Base-by-base conservation (phyloP, 2,329 filamentous ascomycete genomes). In the Colletotrichum lupini region DNA sequence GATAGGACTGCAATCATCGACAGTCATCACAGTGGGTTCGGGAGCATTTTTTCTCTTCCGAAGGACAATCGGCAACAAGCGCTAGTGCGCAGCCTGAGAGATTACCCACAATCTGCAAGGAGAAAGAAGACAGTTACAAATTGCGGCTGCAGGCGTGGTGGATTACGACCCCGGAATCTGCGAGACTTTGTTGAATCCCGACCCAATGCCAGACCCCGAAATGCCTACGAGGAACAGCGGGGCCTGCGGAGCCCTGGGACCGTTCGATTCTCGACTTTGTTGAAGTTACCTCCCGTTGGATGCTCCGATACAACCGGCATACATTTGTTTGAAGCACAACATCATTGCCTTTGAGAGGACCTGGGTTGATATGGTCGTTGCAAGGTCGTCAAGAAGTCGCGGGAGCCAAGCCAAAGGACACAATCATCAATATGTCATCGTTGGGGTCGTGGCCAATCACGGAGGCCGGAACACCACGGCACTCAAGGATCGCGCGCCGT, bases 361-460 rank as follows among this genome's bases (percentile, higher is more conserved):
- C 8, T 9, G 11, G 4, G 14, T 2, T 24, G 28, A 28, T 26
- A 8, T 3, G 37, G 37, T 42, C 37, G 37, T 42, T 42, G n/a
- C 16, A 19, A 57, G 53, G 37, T 66, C 24, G 60, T 49, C 24
- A 24, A 14, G 22, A 57, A 56, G 32, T 26, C 49, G 32, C 22
- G 28, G 56, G 52, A 61, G 71, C 71, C 71, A 73, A 73, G 67
- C 22, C 46, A 24, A 35, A 55, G 56, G n/a, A 11, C 56, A 32
- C 49, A 61, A 64, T 73, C 71, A 71, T 73, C 16, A 22, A 62
- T 52, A 72, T 74, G 72, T 73, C 72, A 74, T 74, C 58, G 24
- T 60, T 73, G 58, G 55, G 32, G 26, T 73, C n/a, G 28, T 11
- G 19, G 26, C 72, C 68, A 73, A 74, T 74, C 68, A 68, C n/a